phyloP scores from a whole-genome alignment of 345 rosid genomes.

The Ceriops tagal region DNA sequence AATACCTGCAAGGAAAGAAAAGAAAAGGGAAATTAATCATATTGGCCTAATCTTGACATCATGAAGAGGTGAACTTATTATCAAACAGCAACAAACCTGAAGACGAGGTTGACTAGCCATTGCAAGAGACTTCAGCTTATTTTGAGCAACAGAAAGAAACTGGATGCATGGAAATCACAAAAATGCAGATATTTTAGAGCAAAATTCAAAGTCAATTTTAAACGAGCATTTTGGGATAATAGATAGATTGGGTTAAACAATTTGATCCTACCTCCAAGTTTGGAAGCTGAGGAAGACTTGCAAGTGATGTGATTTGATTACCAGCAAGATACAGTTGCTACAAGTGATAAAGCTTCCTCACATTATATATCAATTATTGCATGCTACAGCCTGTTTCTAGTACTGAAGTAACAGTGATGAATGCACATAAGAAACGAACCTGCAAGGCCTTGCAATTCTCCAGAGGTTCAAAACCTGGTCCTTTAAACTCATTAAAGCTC shows the following conservation, averaged over 20 bases:
- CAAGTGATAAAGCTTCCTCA: constrained; percentile 30
- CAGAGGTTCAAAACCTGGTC: constrained; percentile 98
- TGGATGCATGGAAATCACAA: constrained; percentile 23
- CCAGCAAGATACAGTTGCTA: constrained; percentile 99
- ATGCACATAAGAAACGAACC: constrained; percentile 43
- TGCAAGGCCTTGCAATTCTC: constrained; percentile 86
- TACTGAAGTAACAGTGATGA: constrained; percentile 11
- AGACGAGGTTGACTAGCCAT: constrained; percentile 99
- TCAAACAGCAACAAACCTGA: constrained; percentile 52
- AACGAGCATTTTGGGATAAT: not conserved
- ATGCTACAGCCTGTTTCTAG: constrained; percentile 4
- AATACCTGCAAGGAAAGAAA: constrained; percentile 50
- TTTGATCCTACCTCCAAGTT: constrained; percentile 73
- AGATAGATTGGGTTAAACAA: constrained; percentile 8
- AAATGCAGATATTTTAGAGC: not conserved
- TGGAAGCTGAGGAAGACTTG: constrained; percentile 92
- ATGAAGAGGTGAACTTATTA: constrained; percentile 9
- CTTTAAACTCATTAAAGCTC: constrained; percentile 98
- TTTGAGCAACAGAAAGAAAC: constrained; percentile 99
- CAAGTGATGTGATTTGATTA: constrained; percentile 89
- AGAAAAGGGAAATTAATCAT: constrained; percentile 13
- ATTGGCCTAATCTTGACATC: not conserved
- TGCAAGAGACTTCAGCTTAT: constrained; percentile 85
- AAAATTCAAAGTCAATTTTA: not conserved
- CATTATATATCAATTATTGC: constrained; percentile 8